phyloP scores from a whole-genome alignment of 257 asterid species.

The Solanum acaule region DNA sequence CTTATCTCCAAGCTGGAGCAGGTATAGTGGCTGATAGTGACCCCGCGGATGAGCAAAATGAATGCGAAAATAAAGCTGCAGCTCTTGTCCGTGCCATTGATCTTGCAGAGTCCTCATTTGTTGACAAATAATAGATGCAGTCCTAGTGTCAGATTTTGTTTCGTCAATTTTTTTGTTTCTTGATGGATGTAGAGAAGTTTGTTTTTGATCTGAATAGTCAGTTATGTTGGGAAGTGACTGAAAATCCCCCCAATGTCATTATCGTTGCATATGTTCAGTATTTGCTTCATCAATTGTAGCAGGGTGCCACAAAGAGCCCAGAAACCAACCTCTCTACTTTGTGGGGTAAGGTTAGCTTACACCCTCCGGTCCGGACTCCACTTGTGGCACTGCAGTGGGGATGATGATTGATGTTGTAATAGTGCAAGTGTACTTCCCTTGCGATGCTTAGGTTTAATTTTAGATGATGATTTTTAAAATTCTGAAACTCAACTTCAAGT shows the following conservation, averaged over 20 bases:
- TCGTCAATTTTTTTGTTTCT: not conserved
- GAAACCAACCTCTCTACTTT: not conserved
- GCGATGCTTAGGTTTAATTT: no score
- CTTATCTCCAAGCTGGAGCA: slow-evolving; percentile 94
- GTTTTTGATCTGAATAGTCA: not conserved
- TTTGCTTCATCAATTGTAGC: not conserved
- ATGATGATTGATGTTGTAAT: not conserved
- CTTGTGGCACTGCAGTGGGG: no score
- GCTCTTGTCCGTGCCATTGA: slow-evolving; percentile 94
- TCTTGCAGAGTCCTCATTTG: slow-evolving; percentile 94
- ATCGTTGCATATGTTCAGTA: not conserved
- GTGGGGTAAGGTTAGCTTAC: not conserved
- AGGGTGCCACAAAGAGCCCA: not conserved
- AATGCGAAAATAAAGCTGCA: slow-evolving; percentile 97
- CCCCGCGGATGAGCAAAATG: slow-evolving; percentile 85
- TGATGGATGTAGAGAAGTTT: not conserved
- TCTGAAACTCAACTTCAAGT: no score
- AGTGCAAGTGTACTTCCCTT: not conserved
- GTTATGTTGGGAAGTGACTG: not conserved
- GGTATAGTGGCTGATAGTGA: slow-evolving; percentile 94
- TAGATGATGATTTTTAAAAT: no score
- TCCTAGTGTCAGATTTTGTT: not conserved
- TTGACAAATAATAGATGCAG: slow-evolving; percentile 30
- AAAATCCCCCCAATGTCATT: not conserved
- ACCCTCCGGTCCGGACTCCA: no score